Evolutionary conservation across 2,329 filamentous ascomycete species (phyloP).

Genomic region (Ascochyta rabiei): DNA sequence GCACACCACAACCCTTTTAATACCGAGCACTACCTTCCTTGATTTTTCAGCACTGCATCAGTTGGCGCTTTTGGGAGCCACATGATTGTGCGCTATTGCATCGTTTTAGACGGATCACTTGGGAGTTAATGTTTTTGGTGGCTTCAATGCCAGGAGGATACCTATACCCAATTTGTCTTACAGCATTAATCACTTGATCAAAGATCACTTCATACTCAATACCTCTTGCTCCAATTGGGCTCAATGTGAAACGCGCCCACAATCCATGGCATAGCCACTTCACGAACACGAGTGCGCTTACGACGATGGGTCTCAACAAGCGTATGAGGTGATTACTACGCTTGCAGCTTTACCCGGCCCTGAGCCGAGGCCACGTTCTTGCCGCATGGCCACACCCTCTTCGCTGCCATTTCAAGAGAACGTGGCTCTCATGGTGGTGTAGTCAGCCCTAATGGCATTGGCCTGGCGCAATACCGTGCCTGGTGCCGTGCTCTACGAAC

Average conservation of each 20-base stretch:
- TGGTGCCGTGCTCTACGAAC: constrained; percentile 4
- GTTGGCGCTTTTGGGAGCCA: constrained; percentile 34
- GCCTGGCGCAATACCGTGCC: constrained; percentile 10
- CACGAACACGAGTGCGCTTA: constrained; percentile 3
- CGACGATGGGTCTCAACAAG: not conserved
- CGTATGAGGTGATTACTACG: constrained; percentile 7
- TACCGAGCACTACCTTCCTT: constrained; percentile 40
- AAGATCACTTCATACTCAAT: constrained; percentile 11
- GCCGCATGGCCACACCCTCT: constrained; percentile 12
- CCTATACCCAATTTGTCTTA: constrained; percentile 22
- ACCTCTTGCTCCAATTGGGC: not conserved
- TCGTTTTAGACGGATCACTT: constrained; percentile 21
- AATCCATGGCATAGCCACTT: not conserved
- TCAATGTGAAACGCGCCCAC: constrained; percentile 8
- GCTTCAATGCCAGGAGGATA: constrained; percentile 31
- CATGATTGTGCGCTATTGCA: constrained; percentile 24
- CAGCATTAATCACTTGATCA: constrained; percentile 16
- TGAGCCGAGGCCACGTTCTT: constrained; percentile 13
- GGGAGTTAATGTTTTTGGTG: constrained; percentile 30
- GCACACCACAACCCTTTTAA: constrained; percentile 37
- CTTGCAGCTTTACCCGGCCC: constrained; percentile 13
- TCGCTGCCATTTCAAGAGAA: constrained; percentile 1
- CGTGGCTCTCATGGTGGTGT: constrained; percentile 14
- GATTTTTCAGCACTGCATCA: constrained; percentile 39
- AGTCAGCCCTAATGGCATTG: constrained; percentile 14